Conservation (phyloP, 129 eudicot genomes). For the Pittosporum tobira region DNA sequence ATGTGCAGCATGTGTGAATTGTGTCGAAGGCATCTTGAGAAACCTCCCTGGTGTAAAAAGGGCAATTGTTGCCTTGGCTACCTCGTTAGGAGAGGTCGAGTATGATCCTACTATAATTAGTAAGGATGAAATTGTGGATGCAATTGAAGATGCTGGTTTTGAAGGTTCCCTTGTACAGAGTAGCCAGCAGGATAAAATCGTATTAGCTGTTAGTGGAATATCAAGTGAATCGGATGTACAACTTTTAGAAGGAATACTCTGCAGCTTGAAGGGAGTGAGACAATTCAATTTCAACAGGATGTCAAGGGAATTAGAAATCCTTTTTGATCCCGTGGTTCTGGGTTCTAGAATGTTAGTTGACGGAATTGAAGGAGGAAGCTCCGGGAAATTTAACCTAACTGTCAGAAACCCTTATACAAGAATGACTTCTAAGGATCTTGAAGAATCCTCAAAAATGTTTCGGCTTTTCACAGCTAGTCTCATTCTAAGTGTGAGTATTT, state of each 20-base stretch:
- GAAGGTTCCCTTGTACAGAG: conserved; percentile 96
- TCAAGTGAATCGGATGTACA: conserved; percentile 55
- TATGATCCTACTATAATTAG: conserved; percentile 64
- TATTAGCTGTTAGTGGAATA: conserved; percentile 58
- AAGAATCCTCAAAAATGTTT: conserved; percentile 84
- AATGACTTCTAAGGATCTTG: conserved; percentile 81
- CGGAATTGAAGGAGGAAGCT: conserved; percentile 60
- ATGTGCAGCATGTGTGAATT: conserved; percentile 93
- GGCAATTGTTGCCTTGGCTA: conserved; percentile 77
- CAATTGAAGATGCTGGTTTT: conserved; percentile 99
- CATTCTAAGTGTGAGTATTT: conserved; percentile 71
- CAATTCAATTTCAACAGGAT: conserved; percentile 47
- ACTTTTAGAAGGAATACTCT: conserved; percentile 57
- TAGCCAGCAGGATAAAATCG: conserved; percentile 72
- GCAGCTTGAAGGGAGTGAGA: conserved; percentile 70
- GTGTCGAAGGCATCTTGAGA: conserved; percentile 86
- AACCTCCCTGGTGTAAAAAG: conserved; percentile 77
- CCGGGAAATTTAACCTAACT: conserved; percentile 54
- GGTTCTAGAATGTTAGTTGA: conserved; percentile 76
- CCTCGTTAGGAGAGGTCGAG: conserved; percentile 94
- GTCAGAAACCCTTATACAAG: conserved; percentile 81
- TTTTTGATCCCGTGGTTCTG: conserved; percentile 78
- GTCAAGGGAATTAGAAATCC: conserved; percentile 57
- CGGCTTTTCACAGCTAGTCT: conserved; percentile 74
- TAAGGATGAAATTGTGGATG: conserved; percentile 71